These are phyloP conservation scores for Rhipidocladum racemiflorum DNA, from an alignment of 176 grass and related monocot species.

Conservation along the genomic window DNA sequence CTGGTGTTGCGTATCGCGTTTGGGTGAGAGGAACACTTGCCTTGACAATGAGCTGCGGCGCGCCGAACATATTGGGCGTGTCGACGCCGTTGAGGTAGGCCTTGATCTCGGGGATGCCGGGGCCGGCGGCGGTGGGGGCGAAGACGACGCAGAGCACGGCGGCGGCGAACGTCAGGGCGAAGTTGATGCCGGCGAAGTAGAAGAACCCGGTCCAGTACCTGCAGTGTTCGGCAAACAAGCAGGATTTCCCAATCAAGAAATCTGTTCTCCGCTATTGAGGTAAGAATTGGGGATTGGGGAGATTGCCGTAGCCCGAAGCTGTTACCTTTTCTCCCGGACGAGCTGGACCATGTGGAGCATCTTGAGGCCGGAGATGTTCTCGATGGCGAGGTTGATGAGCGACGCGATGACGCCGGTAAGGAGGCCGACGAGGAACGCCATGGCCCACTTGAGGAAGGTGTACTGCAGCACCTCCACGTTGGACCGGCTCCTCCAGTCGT, in stretches of 20 bases:
- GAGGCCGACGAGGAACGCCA: slow-evolving; percentile 87
- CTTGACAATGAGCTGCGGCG: slow-evolving; percentile 77
- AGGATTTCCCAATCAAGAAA: neutral
- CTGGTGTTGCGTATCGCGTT: neutral
- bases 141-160: slow-evolving; percentile 85
- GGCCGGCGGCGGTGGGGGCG: slow-evolving; percentile 88
- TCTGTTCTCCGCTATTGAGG: no score
- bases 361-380: slow-evolving; percentile 93
- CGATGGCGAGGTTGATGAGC: slow-evolving; percentile 86
- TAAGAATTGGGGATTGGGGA: no score
- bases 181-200: slow-evolving; percentile 74
- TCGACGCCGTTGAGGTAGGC: slow-evolving; percentile 97
- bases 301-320: neutral
- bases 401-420: slow-evolving; percentile 88
- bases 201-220: slow-evolving; percentile 75
- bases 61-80: slow-evolving; percentile 91
- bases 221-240: slow-evolving; percentile 8
- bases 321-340: slow-evolving; percentile 59
- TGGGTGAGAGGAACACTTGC: neutral
- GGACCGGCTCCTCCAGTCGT: slow-evolving; percentile 92
- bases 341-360: slow-evolving; percentile 71
- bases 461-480: slow-evolving; percentile 87
- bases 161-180: slow-evolving; percentile 58
- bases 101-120: slow-evolving; percentile 97
- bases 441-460: slow-evolving; percentile 78